phyloP scores from a whole-genome alignment of 352 stramenopile genomes.

The Phytophthora fragariaefolia region DNA sequence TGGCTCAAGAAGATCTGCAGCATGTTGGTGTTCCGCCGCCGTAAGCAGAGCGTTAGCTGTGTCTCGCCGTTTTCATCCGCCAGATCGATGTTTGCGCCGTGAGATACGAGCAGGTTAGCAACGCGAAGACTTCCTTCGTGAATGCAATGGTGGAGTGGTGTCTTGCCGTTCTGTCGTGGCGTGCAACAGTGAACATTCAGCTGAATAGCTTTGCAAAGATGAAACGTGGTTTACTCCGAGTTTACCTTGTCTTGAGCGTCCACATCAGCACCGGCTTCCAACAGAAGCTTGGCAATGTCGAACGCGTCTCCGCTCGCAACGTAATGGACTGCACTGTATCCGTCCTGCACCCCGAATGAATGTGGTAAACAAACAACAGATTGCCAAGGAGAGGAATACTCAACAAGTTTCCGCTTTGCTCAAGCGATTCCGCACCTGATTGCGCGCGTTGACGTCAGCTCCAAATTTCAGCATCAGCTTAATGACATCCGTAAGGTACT shows the following conservation, averaged over 20 bases:
- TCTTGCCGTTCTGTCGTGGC: slow-evolving; percentile 25
- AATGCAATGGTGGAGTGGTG: slow-evolving; percentile 31
- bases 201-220: neutral
- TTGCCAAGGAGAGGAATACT: neutral
- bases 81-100: slow-evolving; percentile 24
- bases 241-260: slow-evolving; percentile 25
- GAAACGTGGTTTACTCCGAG: neutral
- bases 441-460: slow-evolving; percentile 16
- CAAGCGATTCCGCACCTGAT: slow-evolving; percentile 7
- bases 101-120: slow-evolving; percentile 23
- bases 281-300: slow-evolving; percentile 21
- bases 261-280: slow-evolving; percentile 10
- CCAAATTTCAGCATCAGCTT: too few species aligned
- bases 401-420: neutral
- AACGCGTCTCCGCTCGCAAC: slow-evolving; percentile 22
- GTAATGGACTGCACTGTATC: slow-evolving; percentile 24
- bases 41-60: slow-evolving; percentile 19
- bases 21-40: slow-evolving; percentile 15
- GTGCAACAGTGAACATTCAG: neutral
- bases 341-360: too few species aligned
- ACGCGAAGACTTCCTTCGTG: slow-evolving; percentile 25
- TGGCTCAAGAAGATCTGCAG: slow-evolving; percentile 38
- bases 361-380: slow-evolving; percentile 8
- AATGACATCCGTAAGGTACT: too few species aligned
- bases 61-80: slow-evolving; percentile 5